A percentile compares a stretch with the other conserved stretches of the same genome.
Evolutionary conservation across 495 filamentous ascomycete species (phyloP).

Genomic region (Chaetomium cochliodes): DNA sequence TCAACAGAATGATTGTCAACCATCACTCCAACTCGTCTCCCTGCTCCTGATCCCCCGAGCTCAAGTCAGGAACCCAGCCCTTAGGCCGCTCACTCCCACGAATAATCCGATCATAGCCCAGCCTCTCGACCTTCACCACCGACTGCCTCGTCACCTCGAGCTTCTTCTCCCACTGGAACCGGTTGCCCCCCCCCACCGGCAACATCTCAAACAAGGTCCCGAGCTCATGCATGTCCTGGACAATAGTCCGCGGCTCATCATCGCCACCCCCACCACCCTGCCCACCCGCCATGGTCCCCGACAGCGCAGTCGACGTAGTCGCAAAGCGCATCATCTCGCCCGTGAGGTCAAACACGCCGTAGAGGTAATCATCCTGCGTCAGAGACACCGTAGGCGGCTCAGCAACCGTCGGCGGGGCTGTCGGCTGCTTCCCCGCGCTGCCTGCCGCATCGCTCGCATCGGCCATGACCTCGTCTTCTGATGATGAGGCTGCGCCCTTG

Average conservation of each 20-base stretch:
- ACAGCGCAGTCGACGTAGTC: slow-evolving; percentile 72
- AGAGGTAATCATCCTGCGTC: slow-evolving; percentile 82
- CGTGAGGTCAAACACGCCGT: slow-evolving; percentile 87
- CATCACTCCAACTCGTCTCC: slow-evolving; percentile 24
- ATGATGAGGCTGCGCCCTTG: slow-evolving; percentile 22
- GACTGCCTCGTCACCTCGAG: slow-evolving; percentile 79
- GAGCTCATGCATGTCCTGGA: slow-evolving; percentile 72
- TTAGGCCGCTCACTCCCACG: slow-evolving; percentile 84
- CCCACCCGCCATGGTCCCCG: slow-evolving; percentile 49
- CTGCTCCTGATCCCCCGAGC: slow-evolving; percentile 28
- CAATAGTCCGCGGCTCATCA: slow-evolving; percentile 51
- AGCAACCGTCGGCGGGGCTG: not conserved
- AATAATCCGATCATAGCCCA: slow-evolving; percentile 81
- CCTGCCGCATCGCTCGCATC: slow-evolving; percentile 21
- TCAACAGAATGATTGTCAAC: not conserved
- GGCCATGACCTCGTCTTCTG: slow-evolving; percentile 34
- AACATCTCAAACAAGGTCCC: slow-evolving; percentile 71
- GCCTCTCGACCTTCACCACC: slow-evolving; percentile 90
- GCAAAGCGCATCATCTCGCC: slow-evolving; percentile 97
- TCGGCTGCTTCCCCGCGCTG: slow-evolving; percentile 10
- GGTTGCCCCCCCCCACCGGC: slow-evolving; percentile 49
- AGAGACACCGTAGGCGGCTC: slow-evolving; percentile 53
- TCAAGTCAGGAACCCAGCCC: slow-evolving; percentile 87
- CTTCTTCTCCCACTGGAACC: slow-evolving; percentile 64
- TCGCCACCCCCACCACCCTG: slow-evolving; percentile 19